phyloP scores from a whole-genome alignment of 2,329 filamentous ascomycete species.

The Neoascochyta sp. region DNA sequence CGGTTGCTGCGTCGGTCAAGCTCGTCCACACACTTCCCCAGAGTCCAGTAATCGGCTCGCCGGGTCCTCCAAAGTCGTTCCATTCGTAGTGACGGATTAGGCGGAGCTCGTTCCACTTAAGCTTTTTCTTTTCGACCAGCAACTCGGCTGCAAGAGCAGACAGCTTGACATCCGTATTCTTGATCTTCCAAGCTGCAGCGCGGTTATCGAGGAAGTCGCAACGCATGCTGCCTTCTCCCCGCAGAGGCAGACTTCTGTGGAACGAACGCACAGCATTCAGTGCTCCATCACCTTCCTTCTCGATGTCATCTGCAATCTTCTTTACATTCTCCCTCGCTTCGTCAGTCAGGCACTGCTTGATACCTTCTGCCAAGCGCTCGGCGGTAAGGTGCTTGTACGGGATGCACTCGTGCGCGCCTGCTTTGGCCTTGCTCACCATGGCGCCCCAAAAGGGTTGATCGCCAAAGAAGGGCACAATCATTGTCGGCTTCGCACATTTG shows the following conservation, averaged over 20 bases:
- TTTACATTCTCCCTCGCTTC: slow-evolving; percentile 57
- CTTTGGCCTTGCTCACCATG: slow-evolving; percentile 62
- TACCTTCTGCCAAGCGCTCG: slow-evolving; percentile 66
- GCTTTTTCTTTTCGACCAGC: slow-evolving; percentile 57
- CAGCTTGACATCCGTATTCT: slow-evolving; percentile 57
- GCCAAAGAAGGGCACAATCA: slow-evolving; percentile 76
- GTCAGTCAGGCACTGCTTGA: slow-evolving; percentile 62
- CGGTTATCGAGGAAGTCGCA: slow-evolving; percentile 63
- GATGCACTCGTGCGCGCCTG: slow-evolving; percentile 60
- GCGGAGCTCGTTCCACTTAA: slow-evolving; percentile 61
- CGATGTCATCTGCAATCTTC: slow-evolving; percentile 60
- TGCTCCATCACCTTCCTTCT: slow-evolving; percentile 62
- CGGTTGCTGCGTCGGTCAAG: slow-evolving; percentile 57
- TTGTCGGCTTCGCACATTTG: slow-evolving; percentile 67
- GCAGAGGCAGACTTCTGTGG: slow-evolving; percentile 56
- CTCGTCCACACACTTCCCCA: slow-evolving; percentile 60
- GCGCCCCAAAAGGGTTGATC: slow-evolving; percentile 76
- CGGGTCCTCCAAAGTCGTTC: slow-evolving; percentile 74
- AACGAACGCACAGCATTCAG: slow-evolving; percentile 66
- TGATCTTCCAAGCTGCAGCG: slow-evolving; percentile 64
- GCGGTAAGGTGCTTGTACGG: slow-evolving; percentile 64
- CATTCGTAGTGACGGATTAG: slow-evolving; percentile 66
- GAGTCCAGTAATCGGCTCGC: slow-evolving; percentile 66
- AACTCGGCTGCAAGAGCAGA: slow-evolving; percentile 64
- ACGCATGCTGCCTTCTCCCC: slow-evolving; percentile 49